Evolutionary conservation across 257 asterid species (phyloP), one percentile per base, ranked within the genome.

Genomic region (Datura wrightii): DNA sequence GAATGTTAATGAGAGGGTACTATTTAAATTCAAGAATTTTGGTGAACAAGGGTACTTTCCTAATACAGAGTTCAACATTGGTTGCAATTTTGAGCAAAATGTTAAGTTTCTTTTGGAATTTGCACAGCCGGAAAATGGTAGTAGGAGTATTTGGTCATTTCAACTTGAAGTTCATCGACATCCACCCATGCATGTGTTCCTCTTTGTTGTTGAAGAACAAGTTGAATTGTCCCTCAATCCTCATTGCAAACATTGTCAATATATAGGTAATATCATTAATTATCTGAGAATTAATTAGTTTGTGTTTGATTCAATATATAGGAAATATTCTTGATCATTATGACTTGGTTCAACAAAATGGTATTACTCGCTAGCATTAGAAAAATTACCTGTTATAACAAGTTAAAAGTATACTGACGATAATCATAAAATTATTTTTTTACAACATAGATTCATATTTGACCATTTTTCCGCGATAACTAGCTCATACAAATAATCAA

Each of bases 151-250:
- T 71, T 97, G 98, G 99, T 97, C 98, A 1, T 97, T 97, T 70
- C 97, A 95, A 85, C 94, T 97, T 4, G 97, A 97, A 82, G 93
- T 93, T 53, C 91, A 93, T 41, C 96, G 97, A 4, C 95, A 96
- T 54, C 98, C 98, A 4, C 84, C 89, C 63, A 78, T 93, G 79
- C 89, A 93, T 79, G 74, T 93, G 8, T 86, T 90, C 74, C 88
- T 97, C 53, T 85, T 94, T 82, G 97, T 97, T 10, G 93, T 94
- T 14, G 98, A 97, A 79, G 98, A 97, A 90, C 96, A 97, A 13
- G 79, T 92, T 80, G 94, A 94, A 83, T 63, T 92, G 11, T 94
- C 98, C 6, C 86, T 86, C 56, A 91, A 90, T 37, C 92, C 83
- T 44, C 89, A 91, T 41, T 97, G 99, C 95, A 92, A 88, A 83